These are phyloP conservation scores for Colletotrichum sp. DNA, from an alignment of 2,329 filamentous ascomycete species.

Conservation along the genomic window DNA sequence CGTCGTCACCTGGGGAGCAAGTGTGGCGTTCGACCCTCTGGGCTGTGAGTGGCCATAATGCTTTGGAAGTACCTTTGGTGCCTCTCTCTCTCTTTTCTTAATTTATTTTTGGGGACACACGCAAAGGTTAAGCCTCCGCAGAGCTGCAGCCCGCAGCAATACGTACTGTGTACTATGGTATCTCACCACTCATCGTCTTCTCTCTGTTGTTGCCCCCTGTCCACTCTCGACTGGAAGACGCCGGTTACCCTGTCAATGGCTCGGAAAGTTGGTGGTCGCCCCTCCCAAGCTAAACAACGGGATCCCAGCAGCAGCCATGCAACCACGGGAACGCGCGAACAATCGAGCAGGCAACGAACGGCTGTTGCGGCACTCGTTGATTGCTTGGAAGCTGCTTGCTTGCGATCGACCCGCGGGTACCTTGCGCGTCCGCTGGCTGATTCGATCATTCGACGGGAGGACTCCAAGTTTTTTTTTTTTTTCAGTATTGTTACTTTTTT, in stretches of 20 bases:
- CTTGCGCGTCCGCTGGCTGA: not conserved
- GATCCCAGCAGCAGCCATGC: constrained; percentile 7
- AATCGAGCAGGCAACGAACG: constrained; percentile 14
- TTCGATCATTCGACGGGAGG: not conserved
- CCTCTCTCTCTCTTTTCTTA: not conserved
- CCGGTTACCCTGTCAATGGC: constrained; percentile 19
- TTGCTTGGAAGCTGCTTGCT: constrained; percentile 7
- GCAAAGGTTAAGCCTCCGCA: constrained; percentile 1
- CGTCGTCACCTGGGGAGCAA: constrained; percentile 12
- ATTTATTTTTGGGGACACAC: constrained; percentile 14
- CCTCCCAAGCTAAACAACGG: constrained; percentile 7
- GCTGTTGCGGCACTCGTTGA: constrained; percentile 15
- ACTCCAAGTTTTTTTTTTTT: not conserved
- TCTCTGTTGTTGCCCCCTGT: not conserved
- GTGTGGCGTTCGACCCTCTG: constrained; percentile 8
- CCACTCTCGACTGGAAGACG: not conserved
- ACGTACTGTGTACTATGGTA: not conserved
- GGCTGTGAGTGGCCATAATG: not conserved
- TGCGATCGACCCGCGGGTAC: constrained; percentile 1
- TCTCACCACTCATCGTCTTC: not conserved
- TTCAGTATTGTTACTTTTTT: not conserved
- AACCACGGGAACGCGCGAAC: constrained; percentile 16
- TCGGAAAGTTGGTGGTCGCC: not conserved
- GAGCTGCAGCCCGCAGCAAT: not conserved
- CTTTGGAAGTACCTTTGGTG: not conserved